A percentile compares a stretch with the other conserved stretches of the same genome.
These are phyloP conservation scores for Xerocomus potaroensis DNA, from an alignment of 768 basidiomycete species.

Conservation along the genomic window DNA sequence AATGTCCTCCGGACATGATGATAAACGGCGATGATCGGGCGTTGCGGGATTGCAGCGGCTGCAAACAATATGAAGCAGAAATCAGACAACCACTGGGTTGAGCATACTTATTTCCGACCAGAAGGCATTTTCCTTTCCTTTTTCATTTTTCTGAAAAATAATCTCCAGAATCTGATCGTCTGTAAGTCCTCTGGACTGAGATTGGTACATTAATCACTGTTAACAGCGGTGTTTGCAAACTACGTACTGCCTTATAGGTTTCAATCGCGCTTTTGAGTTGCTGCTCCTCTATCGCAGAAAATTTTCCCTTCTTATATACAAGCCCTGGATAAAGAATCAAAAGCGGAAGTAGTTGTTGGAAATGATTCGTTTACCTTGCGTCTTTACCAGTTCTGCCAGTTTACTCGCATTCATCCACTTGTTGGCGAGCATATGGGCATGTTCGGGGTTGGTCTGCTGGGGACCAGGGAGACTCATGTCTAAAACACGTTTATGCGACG, in stretches of 20 bases:
- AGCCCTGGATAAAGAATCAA: slow-evolving; percentile 45
- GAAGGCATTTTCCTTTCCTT: slow-evolving; percentile 59
- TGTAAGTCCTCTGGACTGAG: slow-evolving; percentile 47
- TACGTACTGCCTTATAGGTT: slow-evolving; percentile 52
- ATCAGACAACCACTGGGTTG: not conserved
- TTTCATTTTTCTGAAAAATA: slow-evolving; percentile 65
- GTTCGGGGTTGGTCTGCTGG: slow-evolving; percentile 46
- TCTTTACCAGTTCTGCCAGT: slow-evolving; percentile 62
- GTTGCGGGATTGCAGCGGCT: slow-evolving; percentile 70
- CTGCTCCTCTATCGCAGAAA: slow-evolving; percentile 72
- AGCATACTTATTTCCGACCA: slow-evolving; percentile 77
- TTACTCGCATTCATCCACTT: slow-evolving; percentile 75
- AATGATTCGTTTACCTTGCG: slow-evolving; percentile 47
- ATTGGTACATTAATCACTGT: slow-evolving; percentile 2
- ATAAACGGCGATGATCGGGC: slow-evolving; percentile 81
- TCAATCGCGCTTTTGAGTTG: slow-evolving; percentile 64
- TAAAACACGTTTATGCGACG: slow-evolving; percentile 36
- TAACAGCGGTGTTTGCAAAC: not conserved
- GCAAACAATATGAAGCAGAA: slow-evolving; percentile 7
- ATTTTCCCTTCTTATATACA: slow-evolving; percentile 86
- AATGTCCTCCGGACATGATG: slow-evolving; percentile 69
- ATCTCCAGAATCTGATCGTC: slow-evolving; percentile 55
- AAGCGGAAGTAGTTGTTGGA: not conserved
- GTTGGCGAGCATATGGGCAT: slow-evolving; percentile 66
- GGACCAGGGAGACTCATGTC: slow-evolving; percentile 40